Evolutionary conservation across 805 yeast genomes (phyloP).

Genomic region (Candida khao-thaluensis): DNA sequence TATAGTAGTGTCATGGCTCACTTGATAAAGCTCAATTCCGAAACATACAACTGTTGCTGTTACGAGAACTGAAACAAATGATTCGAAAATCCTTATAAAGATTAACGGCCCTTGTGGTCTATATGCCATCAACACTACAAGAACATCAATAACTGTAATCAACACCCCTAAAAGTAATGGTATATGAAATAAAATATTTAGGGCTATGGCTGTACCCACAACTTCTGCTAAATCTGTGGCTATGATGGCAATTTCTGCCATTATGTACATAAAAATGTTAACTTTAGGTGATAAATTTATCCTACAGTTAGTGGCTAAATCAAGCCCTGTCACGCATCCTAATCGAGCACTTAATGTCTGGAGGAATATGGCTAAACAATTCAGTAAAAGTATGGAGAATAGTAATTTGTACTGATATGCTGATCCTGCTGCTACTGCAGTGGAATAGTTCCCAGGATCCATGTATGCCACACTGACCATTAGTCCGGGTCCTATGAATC

Average conservation of each 20-base stretch:
- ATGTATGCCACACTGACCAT: conserved; percentile 88
- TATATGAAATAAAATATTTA: conserved; percentile 70
- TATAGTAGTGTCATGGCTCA: conserved; percentile 50
- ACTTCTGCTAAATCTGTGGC: conserved; percentile 95
- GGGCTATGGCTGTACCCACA: conserved; percentile 87
- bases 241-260: conserved; percentile 84
- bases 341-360: conserved; percentile 82
- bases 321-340: conserved; percentile 88
- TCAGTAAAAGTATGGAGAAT: conserved; percentile 73
- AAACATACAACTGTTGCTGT: conserved; percentile 75
- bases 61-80: conserved; percentile 70
- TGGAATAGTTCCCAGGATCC: conserved; percentile 92
- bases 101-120: conserved; percentile 71
- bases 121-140: conserved; percentile 75
- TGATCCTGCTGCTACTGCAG: conserved; percentile 89
- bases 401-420: conserved; percentile 69
- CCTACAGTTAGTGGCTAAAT: conserved; percentile 82
- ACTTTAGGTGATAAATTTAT: conserved; percentile 65
- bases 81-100: conserved; percentile 74
- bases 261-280: conserved; percentile 59
- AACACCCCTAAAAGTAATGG: conserved; percentile 76
- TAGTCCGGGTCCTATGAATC: conserved; percentile 83
- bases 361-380: conserved; percentile 76
- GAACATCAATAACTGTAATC: conserved; percentile 77
- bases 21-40: conserved; percentile 69